These are phyloP conservation scores for Saccharomycopsis javanensis DNA, from an alignment of 805 yeast genomes.

Conservation along the genomic window DNA sequence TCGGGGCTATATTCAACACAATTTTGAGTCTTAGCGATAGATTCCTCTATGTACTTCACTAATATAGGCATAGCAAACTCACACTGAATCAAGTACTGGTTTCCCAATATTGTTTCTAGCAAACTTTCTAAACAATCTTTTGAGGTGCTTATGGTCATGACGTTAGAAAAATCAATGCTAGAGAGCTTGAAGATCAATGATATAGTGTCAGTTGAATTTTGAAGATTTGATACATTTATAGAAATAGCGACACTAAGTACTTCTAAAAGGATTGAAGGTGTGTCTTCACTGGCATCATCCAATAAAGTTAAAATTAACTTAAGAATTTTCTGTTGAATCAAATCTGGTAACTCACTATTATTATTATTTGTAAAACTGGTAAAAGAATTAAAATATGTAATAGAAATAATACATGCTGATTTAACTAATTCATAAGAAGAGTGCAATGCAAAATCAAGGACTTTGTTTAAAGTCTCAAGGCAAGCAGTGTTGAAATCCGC, in stretches of 20 bases:
- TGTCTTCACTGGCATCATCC: conserved; percentile 67
- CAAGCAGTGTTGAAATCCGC: conserved; percentile 28
- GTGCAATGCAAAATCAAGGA: conserved; percentile 7
- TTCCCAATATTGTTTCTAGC: conserved; percentile 36
- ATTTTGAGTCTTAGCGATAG: conserved; percentile 22
- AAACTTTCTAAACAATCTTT: conserved; percentile 51
- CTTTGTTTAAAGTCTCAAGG: conserved; percentile 3
- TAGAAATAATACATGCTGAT: conserved; percentile 36
- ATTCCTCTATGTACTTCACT: conserved; percentile 30
- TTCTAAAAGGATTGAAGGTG: conserved; percentile 65
- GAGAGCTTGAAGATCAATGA: conserved; percentile 55
- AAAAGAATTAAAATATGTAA: conserved; percentile 41
- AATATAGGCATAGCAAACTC: conserved; percentile 45
- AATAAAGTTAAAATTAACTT: conserved; percentile 36
- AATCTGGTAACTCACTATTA: conserved; percentile 19
- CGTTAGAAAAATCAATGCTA: conserved; percentile 63
- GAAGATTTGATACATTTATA: conserved; percentile 32
- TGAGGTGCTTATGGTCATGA: conserved; percentile 57
- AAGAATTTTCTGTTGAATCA: conserved; percentile 24
- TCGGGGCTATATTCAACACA: conserved; percentile 48
- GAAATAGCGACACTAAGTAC: conserved; percentile 49
- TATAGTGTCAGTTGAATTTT: conserved; percentile 30
- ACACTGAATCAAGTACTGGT: conserved; percentile 38
- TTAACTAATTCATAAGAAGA: conserved; percentile 20
- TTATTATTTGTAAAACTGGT: conserved; percentile 21